phyloP scores from a whole-genome alignment of 108 stramenopile species.

The Aureococcus anophagefferens region DNA sequence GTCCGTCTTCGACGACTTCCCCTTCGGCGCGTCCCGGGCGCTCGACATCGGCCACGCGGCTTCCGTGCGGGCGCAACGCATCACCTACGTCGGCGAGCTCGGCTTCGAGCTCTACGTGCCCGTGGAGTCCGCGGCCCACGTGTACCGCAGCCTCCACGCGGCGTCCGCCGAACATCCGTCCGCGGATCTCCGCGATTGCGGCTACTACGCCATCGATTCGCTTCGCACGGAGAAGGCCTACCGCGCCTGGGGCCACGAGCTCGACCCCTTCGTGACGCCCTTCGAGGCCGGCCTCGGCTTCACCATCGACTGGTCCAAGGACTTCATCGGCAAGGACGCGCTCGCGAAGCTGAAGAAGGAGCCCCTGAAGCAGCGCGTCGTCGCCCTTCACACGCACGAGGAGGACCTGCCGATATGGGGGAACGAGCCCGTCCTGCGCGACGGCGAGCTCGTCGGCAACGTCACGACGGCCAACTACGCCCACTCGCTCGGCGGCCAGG shows the following conservation, averaged over 20 bases:
- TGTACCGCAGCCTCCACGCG: conserved; percentile 46
- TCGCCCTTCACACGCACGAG: too few species aligned
- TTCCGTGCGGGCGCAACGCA: conserved; percentile 12
- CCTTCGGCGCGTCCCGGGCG: conserved; percentile 33
- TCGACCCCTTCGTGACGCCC: conserved; percentile 62
- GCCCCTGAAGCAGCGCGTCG: conserved; percentile 32
- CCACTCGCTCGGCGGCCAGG: conserved; percentile 52
- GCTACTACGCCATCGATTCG: conserved; percentile 54
- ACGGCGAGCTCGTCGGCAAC: conserved; percentile 58
- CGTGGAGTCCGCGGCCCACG: conserved; percentile 43
- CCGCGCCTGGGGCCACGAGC: conserved; percentile 67
- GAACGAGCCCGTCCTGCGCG: conserved; percentile 41
- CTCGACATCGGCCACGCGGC: too few species aligned
- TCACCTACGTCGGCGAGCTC: conserved; percentile 70
- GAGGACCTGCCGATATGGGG: too few species aligned
- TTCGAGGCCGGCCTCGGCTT: conserved; percentile 57
- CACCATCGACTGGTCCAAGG: conserved; percentile 55
- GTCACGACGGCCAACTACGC: conserved; percentile 54
- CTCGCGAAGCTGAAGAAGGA: conserved; percentile 25
- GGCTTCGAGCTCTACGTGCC: conserved; percentile 67
- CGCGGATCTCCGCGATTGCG: conserved; percentile 37
- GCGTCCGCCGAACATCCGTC: conserved; percentile 24
- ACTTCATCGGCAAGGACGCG: conserved; percentile 54
- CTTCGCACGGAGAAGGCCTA: conserved; percentile 67
- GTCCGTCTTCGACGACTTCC: conserved; percentile 37